Evolutionary conservation across 2,329 filamentous ascomycete species (phyloP).

Genomic region (Amylocarpus encephaloides): DNA sequence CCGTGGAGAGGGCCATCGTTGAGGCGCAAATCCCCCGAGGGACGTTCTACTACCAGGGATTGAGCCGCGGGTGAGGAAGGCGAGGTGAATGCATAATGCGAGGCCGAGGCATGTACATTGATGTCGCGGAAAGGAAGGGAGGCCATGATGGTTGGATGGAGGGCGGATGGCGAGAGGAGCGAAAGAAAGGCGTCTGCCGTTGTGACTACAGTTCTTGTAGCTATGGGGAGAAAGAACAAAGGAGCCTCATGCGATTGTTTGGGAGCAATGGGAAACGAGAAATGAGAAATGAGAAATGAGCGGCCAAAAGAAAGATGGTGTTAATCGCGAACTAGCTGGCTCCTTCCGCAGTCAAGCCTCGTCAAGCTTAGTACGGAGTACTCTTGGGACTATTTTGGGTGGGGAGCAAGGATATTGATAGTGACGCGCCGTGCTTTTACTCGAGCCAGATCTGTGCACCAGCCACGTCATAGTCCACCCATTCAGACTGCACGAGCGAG

Average conservation of each 20-base stretch:
- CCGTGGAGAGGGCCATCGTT: constrained; percentile 71
- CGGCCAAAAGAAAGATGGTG: background rate
- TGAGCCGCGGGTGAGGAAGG: constrained; percentile 87
- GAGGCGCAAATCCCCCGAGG: constrained; percentile 82
- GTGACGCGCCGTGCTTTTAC: too few species aligned
- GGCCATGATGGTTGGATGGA: constrained; percentile 38
- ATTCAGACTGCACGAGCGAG: background rate
- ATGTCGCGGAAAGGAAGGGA: constrained; percentile 84
- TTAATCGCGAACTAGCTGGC: constrained; percentile 6
- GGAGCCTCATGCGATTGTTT: background rate
- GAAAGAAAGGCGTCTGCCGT: background rate
- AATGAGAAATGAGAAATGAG: background rate
- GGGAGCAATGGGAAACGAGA: background rate
- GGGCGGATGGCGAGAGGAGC: too few species aligned
- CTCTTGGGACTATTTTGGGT: too few species aligned
- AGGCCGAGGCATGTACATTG: constrained; percentile 86
- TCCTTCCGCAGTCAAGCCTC: too few species aligned
- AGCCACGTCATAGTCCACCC: too few species aligned
- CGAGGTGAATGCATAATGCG: constrained; percentile 94
- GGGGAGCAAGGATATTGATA: too few species aligned
- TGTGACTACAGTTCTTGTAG: background rate
- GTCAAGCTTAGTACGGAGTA: too few species aligned
- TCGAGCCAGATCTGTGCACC: too few species aligned
- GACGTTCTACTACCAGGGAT: constrained; percentile 82
- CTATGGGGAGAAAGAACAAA: background rate